Conservation (phyloP, 805 yeast species). For the Brettanomyces naardenensis region DNA sequence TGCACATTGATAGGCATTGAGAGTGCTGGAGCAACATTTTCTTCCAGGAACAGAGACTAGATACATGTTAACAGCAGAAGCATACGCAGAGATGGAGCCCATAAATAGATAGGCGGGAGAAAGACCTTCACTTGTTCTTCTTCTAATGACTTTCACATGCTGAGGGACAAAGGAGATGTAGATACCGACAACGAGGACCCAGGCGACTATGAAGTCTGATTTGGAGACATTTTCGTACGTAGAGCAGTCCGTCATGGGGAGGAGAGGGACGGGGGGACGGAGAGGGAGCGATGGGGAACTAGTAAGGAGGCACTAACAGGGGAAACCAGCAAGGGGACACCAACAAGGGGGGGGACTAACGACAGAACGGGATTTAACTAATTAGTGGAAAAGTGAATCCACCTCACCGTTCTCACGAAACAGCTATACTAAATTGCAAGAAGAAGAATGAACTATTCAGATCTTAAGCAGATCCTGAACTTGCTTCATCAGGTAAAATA, state of each 20-base stretch:
- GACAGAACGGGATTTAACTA: no score
- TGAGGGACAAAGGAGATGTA: slow-evolving; percentile 71
- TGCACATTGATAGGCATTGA: slow-evolving; percentile 50
- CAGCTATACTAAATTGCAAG: no score
- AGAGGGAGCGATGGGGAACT: no score
- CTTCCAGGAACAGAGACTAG: slow-evolving; percentile 55
- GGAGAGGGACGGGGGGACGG: no score
- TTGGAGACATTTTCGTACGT: slow-evolving; percentile 43
- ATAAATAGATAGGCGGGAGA: slow-evolving; percentile 65
- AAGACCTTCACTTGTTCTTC: slow-evolving; percentile 68
- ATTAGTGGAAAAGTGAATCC: no score
- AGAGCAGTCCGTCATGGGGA: slow-evolving; percentile 25
- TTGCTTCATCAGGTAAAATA: no score
- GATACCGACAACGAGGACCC: slow-evolving; percentile 57
- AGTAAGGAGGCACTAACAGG: no score
- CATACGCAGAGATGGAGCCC: slow-evolving; percentile 62
- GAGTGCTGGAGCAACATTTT: slow-evolving; percentile 43
- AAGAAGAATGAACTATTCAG: no score
- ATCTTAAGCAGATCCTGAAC: no score
- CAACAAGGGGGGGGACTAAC: no score
- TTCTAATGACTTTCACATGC: slow-evolving; percentile 46
- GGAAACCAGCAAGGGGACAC: no score
- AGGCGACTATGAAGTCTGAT: slow-evolving; percentile 40
- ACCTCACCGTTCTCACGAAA: no score
- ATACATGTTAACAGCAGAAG: slow-evolving; percentile 59